Conservation (phyloP, 2,329 filamentous ascomycete genomes). For the Podosphaera fusca region DNA sequence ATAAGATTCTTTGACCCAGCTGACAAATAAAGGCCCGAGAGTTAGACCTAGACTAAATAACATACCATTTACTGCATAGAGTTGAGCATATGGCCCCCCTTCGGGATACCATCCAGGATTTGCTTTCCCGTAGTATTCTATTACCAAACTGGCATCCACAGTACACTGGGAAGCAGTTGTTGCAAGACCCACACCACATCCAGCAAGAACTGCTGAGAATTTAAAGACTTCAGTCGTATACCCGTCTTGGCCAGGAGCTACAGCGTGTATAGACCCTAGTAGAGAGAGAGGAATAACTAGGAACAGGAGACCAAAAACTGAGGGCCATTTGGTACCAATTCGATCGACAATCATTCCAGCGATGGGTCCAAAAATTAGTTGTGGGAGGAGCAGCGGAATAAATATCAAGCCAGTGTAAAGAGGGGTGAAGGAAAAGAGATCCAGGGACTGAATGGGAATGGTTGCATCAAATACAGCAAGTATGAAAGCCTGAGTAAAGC, state of each 20-base stretch:
- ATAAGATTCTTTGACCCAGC: constrained; percentile 24
- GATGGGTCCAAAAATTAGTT: constrained; percentile 16
- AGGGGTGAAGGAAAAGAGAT: constrained; percentile 18
- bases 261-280: constrained; percentile 20
- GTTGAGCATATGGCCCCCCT: constrained; percentile 36
- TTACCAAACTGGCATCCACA: constrained; percentile 31
- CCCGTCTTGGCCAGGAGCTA: constrained; percentile 7
- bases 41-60: constrained; percentile 35
- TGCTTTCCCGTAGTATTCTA: constrained; percentile 29
- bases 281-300: constrained; percentile 14
- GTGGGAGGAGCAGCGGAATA: constrained; percentile 18
- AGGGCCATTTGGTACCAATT: constrained; percentile 16
- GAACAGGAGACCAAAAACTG: constrained; percentile 14
- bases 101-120: constrained; percentile 31
- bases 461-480: constrained; percentile 20
- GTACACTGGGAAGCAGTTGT: constrained; percentile 29
- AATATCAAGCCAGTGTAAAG: constrained; percentile 19
- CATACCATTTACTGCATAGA: constrained; percentile 42
- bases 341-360: constrained; percentile 18
- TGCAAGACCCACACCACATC: constrained; percentile 28
- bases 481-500: constrained; percentile 21
- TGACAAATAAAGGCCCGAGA: constrained; percentile 33
- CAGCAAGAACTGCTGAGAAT: constrained; percentile 22
- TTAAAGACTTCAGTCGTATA: constrained; percentile 21
- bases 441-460: constrained; percentile 18